Evolutionary conservation across 2,329 filamentous ascomycete genomes (phyloP), one percentile per base, ranked within the genome.

Genomic region (Bipolaris zeicola): DNA sequence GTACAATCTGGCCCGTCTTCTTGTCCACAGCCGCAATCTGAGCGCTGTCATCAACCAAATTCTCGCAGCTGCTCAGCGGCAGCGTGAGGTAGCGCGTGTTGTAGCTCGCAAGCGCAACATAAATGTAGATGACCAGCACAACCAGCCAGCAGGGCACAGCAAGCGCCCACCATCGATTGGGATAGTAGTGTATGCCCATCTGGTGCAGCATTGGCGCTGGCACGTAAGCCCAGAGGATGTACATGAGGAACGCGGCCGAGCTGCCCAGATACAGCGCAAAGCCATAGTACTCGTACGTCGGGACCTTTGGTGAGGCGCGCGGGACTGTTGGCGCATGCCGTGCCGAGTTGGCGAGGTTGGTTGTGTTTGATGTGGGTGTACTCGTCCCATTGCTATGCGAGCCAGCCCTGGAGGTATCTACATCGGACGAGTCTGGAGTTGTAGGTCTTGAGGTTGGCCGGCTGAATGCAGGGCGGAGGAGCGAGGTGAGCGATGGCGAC

Each of bases 231-330:
- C 93, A 97, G 10, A 89, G 79, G 20, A 89, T 76, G 72, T 89
- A 89, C 60, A 88, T 83, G 11, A 87, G 81, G 74, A 98, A 98
- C 1, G 87, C 87, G 49, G 95, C 81, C 20, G 89, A 91, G 60
- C 89, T 93, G 72, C 94, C 91, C 37, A 99, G 84, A 79, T 99
- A 98, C 47, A 99, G 85, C 51, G 96, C 94, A 78, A 99, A 99
- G 74, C 95, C 95, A 76, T 98, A 98, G 85, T 98, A 99, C 75
- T 99, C 95, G 80, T 99, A 98, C 0, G 95, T 99, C n/a, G 95
- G 95, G 2, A 99, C 93, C 73, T 95, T 92, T 1, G 95, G 95
- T 51, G 89, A 89, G 1, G 92, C 93, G 53, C 92, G 89, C 5
- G 93, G 91, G 16, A 96, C 86, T 1, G 85, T 88, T 60, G 81